Conservation (phyloP, 805 yeast species). For the Grigorovia jiainica region DNA sequence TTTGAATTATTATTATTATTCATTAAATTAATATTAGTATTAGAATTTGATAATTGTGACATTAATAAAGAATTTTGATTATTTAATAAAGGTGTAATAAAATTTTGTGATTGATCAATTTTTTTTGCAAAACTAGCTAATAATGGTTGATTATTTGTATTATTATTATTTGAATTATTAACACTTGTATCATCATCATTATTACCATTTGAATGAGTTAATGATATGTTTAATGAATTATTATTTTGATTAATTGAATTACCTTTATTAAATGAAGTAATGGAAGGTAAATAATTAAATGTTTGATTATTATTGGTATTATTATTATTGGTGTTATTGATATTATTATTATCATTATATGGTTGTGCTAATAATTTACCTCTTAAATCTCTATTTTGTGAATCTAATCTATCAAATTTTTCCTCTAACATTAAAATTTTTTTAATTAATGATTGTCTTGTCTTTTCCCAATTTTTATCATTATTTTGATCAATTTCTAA, state of each 20-base stretch:
- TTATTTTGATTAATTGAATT: constrained; percentile 1
- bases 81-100: neutral
- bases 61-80: neutral
- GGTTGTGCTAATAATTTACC: constrained; percentile 6
- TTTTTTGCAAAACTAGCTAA: neutral
- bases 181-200: neutral
- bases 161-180: neutral
- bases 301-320: neutral
- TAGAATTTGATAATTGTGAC: neutral
- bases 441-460: constrained; percentile 13
- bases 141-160: neutral
- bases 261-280: neutral
- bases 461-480: constrained; percentile 19
- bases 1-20: neutral
- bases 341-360: constrained; percentile 2
- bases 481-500: constrained; percentile 17
- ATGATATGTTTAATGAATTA: neutral
- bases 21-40: neutral
- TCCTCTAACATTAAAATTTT: constrained; percentile 16
- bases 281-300: neutral
- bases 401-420: constrained; percentile 17
- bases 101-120: neutral
- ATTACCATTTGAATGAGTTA: neutral
- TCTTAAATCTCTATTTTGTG: constrained; percentile 18
- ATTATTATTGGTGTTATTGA: no score